Evolutionary conservation across 202 grass and related monocot genomes (phyloP), one percentile per base, ranked within the genome.

Genomic region (Eragrostis tef): DNA sequence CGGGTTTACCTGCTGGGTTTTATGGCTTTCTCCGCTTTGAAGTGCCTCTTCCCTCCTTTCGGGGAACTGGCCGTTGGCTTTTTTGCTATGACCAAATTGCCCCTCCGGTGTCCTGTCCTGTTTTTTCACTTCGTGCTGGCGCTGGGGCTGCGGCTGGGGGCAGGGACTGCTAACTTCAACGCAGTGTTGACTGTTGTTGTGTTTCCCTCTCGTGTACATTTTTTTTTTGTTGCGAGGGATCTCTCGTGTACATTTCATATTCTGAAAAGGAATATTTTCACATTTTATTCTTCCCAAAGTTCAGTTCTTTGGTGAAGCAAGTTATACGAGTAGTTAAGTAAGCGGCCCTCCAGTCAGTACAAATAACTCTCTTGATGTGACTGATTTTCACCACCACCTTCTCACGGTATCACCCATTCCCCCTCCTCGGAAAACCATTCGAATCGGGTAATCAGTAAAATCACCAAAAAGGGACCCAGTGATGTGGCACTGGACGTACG

Each of bases 31-130:
- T 48, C 27, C 61, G 59, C 83, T 63, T 77, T 79, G 43, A 48
- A 82, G 64, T 11, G 51, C 25, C 21, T 71, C 67, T 62, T 61
- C 69, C 77, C 43, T 54, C 62, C 64, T 41, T 27, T 51, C 8
- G 20, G 75, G 62, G 61, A 90, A 93, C 86, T 92, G 73, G 90
- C 93, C 96, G 93, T 99, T 93, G 93, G 89, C 15, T 77, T 87
- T 89, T 98, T 84, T n/a, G 25, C 2, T 14, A 19, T 79, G 94
- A 91, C 94, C 78, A 42, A 89, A 93, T 41, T 91, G 84, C 66
- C 93, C 93, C 47, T 69, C n/a, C 31, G 1, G n/a, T 13, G 24
- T 73, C 64, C 22, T n/a, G 6, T 59, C 9, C 26, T 14, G 3
- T 34, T 1, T 42, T 73, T 71, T 57, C 47, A 60, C 44, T 45